Evolutionary conservation across 495 filamentous ascomycete species (phyloP), one percentile per base, ranked within the genome.

Genomic region (Hyaloscypha variabilis): DNA sequence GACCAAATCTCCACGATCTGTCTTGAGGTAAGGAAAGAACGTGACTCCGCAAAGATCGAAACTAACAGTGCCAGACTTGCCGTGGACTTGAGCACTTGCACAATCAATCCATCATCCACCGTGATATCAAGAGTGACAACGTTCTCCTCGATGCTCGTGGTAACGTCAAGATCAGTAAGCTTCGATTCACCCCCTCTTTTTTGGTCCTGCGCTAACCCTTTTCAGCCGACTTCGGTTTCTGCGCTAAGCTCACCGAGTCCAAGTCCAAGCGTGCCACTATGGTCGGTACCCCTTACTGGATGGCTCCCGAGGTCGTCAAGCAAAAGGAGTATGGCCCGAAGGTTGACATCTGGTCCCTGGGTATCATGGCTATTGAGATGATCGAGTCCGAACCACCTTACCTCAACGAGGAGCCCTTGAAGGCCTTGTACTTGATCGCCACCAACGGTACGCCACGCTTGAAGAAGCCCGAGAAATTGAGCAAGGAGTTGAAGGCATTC

Each of bases 321-420:
- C 95, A 97, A 76, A 97, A 97, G 81, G 94, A 97, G 75, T 99
- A 99, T 73, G 95, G 93, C 42, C 89, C 91, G 69, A 99, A 99
- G 83, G 95, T 98, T 62, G 95, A 99, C 73, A 97, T 97, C 70
- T 98, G 95, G 95, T 97, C 94, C 14, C 83, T 99, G 57, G 95
- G 95, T 71, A 99, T 99, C 79, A 99, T 98, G 95, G 94, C 95
- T 49, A 99, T 99, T 69, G 95, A 99, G 81, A 97, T 99, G 96
- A 99, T 99, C 73, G 96, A 99, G 77, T 94, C 91, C 13, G 95
- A 99, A 74, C 95, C 95, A 8, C 95, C 95, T 0, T 98, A 99
- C 76, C 85, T 98, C 28, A 98, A 97, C 77, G 95, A 98, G 77
- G 94, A 98, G 78, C 95, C 95, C 0, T 85, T 99, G 34, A 99